Conservation (phyloP, 306 rosid genomes). For the Senna tora region DNA sequence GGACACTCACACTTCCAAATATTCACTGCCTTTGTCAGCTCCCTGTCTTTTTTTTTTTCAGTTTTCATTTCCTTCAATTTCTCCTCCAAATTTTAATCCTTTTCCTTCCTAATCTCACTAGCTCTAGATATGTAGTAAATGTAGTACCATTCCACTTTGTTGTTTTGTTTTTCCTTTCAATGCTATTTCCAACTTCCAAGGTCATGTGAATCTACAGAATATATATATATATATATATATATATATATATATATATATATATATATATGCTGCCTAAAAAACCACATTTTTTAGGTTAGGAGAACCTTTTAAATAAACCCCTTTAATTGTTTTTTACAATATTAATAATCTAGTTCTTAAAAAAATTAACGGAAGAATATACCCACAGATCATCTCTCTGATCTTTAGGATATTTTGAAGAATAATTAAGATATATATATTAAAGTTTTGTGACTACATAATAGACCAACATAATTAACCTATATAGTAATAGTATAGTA, state of each 20-base stretch:
- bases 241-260: too few species aligned
- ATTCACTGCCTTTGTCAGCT: conserved; percentile 96
- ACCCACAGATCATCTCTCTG: too few species aligned
- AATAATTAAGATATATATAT: too few species aligned
- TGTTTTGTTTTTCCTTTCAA: too few species aligned
- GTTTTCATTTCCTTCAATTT: too few species aligned
- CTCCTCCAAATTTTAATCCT: too few species aligned
- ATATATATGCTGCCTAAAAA: neutral
- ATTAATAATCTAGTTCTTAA: too few species aligned
- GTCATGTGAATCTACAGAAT: conserved; percentile 37
- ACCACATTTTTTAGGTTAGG: conserved; percentile 36
- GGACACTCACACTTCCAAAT: conserved; percentile 82
- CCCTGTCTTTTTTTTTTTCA: conserved; percentile 36
- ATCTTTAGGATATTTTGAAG: too few species aligned
- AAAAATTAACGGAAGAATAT: too few species aligned
- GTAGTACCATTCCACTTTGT: too few species aligned
- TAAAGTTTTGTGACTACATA: neutral
- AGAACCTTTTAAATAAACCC: neutral
- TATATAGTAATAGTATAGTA: neutral
- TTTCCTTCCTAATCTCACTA: too few species aligned
- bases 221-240: neutral
- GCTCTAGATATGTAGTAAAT: too few species aligned
- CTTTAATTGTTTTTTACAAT: neutral
- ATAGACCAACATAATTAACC: neutral
- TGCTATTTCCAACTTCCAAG: conserved; percentile 11